Percentiles rank a stretch among this genome's conserved stretches.
These are phyloP conservation scores for Phyllosticta paracitricarpa DNA, from an alignment of 2,329 filamentous ascomycete species.

Conservation along the genomic window DNA sequence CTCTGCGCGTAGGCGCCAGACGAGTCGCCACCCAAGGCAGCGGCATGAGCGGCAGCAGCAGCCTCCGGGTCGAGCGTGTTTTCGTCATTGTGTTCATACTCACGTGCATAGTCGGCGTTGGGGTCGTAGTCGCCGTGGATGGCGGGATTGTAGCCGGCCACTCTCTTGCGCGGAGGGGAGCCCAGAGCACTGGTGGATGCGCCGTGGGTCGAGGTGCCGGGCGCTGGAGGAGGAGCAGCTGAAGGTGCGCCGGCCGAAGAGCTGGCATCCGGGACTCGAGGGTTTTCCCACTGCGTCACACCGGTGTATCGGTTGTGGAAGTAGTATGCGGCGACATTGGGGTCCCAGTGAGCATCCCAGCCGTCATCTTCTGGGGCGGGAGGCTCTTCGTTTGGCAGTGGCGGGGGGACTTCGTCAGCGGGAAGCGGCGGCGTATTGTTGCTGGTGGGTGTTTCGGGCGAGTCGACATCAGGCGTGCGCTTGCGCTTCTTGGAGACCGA, in stretches of 20 bases:
- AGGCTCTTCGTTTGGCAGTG: conserved; percentile 17
- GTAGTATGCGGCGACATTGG: conserved; percentile 58
- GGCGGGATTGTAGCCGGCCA: conserved; percentile 82
- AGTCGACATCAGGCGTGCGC: conserved; percentile 1
- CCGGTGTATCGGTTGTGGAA: conserved; percentile 77
- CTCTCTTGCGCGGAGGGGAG: conserved; percentile 25
- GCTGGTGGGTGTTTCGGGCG: background rate
- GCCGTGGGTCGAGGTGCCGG: conserved; percentile 21
- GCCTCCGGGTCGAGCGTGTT: conserved; percentile 11
- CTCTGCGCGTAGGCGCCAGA: conserved; percentile 51
- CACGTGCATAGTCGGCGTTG: conserved; percentile 76
- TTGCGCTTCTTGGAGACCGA: conserved; percentile 8
- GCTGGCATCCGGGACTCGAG: conserved; percentile 51
- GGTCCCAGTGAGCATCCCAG: conserved; percentile 75
- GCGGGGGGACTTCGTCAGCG: conserved; percentile 7
- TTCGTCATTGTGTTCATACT: conserved; percentile 29
- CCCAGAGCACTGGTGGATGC: conserved; percentile 18
- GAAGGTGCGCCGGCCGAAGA: conserved; percentile 1
- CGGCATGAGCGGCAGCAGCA: conserved; percentile 15
- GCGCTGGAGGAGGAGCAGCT: conserved; percentile 10
- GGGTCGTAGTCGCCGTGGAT: conserved; percentile 97
- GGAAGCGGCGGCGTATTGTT: conserved; percentile 1
- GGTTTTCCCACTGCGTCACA: conserved; percentile 76
- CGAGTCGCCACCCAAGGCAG: conserved; percentile 16
- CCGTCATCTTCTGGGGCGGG: conserved; percentile 48